These are phyloP conservation scores for Schizonepeta tenuifolia DNA, from an alignment of 257 asterid species.

Conservation along the genomic window DNA sequence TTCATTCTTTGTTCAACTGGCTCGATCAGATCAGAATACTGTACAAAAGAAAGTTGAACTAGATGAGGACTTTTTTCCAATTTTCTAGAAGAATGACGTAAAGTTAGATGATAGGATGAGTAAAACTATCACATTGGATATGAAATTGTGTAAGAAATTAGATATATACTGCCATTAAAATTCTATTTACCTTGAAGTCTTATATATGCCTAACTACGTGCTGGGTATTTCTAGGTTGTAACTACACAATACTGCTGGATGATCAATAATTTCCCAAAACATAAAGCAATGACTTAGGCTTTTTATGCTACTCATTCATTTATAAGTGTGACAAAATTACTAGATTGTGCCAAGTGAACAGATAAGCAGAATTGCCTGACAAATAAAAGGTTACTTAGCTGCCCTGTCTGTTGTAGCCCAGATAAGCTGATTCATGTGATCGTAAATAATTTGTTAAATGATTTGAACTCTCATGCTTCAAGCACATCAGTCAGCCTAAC, in stretches of 20 bases:
- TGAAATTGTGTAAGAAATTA: conserved; percentile 4
- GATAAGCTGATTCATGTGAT: not conserved
- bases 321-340: not conserved
- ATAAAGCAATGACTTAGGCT: not conserved
- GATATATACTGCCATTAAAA: not conserved
- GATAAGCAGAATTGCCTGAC: not conserved
- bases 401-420: not conserved
- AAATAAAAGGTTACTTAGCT: not conserved
- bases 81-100: conserved; percentile 18
- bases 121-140: not conserved
- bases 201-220: not conserved
- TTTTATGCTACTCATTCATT: not conserved
- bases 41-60: conserved; percentile 37
- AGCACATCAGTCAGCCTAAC: not conserved
- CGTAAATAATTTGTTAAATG: not conserved
- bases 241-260: not conserved
- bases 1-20: conserved; percentile 71
- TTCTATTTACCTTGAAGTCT: conserved; percentile 16
- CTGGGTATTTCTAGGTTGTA: not conserved
- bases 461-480: not conserved
- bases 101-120: not conserved
- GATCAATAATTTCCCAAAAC: not conserved
- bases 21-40: conserved; percentile 75
- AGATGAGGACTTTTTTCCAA: conserved; percentile 17
- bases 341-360: not conserved